A percentile compares a stretch with the other conserved stretches of the same genome.
phyloP scores from a whole-genome alignment of 2,329 filamentous ascomycete species.

The Domatiomyces globalis region DNA sequence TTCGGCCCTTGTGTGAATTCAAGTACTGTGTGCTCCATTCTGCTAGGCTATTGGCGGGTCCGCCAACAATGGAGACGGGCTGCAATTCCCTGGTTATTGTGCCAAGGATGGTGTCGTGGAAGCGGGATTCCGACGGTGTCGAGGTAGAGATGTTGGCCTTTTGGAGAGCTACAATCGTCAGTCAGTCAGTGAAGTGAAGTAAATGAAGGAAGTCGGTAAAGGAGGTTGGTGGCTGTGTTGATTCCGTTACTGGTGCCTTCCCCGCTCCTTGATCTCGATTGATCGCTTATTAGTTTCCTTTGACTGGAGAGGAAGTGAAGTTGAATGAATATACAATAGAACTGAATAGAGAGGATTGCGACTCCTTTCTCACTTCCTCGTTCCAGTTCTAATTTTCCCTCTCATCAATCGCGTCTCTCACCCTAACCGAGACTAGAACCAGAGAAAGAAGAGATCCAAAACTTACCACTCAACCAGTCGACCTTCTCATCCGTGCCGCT shows the following conservation, averaged over 20 bases:
- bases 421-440: not conserved
- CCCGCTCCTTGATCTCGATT: slow-evolving; percentile 1
- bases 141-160: slow-evolving; percentile 31
- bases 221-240: too few relatives aligned
- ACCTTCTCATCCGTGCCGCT: slow-evolving; percentile 42
- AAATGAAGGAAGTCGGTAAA: not conserved
- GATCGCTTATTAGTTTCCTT: not conserved
- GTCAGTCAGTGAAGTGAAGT: not conserved
- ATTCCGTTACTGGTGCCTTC: not conserved
- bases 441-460: not conserved
- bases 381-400: too few relatives aligned
- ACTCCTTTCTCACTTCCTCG: too few relatives aligned
- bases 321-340: not conserved
- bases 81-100: slow-evolving; percentile 51
- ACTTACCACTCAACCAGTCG: slow-evolving; percentile 54
- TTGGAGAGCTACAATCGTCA: slow-evolving; percentile 49
- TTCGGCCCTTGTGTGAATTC: not conserved
- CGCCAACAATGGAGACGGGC: slow-evolving; percentile 65
- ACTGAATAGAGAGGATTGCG: too few relatives aligned
- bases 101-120: slow-evolving; percentile 70
- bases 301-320: not conserved
- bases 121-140: slow-evolving; percentile 53
- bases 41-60: slow-evolving; percentile 49
- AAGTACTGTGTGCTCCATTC: slow-evolving; percentile 39
- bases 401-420: too few relatives aligned